Percentiles rank a stretch among this genome's conserved stretches.
phyloP scores from a whole-genome alignment of 225 moss, liverwort and hornwort species.

The Physcomitrium patens region DNA sequence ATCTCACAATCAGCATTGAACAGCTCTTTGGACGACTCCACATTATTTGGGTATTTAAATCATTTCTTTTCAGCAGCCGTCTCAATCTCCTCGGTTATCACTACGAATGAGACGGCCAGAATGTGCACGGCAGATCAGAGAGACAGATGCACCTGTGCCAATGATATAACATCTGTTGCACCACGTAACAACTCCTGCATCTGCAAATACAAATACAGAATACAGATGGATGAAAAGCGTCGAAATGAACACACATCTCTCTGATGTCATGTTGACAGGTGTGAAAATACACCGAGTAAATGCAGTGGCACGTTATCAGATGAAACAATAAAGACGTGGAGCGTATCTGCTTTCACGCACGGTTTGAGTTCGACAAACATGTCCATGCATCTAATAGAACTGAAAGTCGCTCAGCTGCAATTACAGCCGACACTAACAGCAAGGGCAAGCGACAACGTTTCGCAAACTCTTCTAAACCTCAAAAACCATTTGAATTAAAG shows the following conservation, averaged over 20 bases:
- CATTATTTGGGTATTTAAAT: neutral
- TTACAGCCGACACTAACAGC: neutral
- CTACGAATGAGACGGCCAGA: neutral
- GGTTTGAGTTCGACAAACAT: neutral
- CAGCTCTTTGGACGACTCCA: neutral
- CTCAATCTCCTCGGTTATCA: neutral
- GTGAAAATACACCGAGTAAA: neutral
- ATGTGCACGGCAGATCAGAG: slow-evolving; percentile 12
- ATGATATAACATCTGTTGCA: slow-evolving; percentile 69
- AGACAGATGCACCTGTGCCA: slow-evolving; percentile 78
- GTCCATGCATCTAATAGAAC: neutral
- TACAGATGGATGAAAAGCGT: neutral
- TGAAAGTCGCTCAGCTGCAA: neutral
- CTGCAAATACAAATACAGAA: slow-evolving; percentile 45
- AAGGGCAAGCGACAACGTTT: neutral
- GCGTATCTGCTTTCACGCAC: neutral
- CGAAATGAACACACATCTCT: neutral
- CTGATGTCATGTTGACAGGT: neutral
- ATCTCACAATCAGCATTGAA: slow-evolving; percentile 6
- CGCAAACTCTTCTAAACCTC: neutral
- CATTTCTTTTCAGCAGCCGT: neutral
- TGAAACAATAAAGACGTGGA: neutral
- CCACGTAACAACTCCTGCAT: slow-evolving; percentile 92
- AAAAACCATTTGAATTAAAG: neutral
- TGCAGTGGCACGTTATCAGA: neutral